Evolutionary conservation across 2,329 filamentous ascomycete species (phyloP), one percentile per base, ranked within the genome.

Genomic region (Curvularia spicifera): DNA sequence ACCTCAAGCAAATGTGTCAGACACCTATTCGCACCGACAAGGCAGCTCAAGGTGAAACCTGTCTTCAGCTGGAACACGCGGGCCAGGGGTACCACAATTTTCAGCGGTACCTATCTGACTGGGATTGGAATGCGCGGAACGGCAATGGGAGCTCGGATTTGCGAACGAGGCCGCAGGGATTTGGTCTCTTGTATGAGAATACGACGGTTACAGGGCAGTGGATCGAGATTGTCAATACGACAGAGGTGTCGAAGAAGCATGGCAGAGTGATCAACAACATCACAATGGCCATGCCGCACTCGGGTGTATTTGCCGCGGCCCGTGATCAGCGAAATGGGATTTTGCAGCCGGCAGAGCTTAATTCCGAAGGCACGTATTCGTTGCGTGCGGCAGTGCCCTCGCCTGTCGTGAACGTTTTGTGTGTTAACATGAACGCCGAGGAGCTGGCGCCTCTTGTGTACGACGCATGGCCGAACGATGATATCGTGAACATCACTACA

Each of bases 281-380:
- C 26, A 90, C 89, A 0, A 81, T 93, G 64, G 89, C 90, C 0
- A 89, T 93, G 83, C 91, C 91, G 0, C 91, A 95, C 66, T 81
- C 87, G 0, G 86, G 88, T 0, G 82, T 95, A 0, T 86, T 89
- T 33, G 76, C 80, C 12, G 90, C 91, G 0, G 87, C 89, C 0
- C 83, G 80, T 8, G 80, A 89, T 63, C 76, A 81, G 0, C 72
- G 77, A 8, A 94, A 94, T 67, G 73, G 78, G 0, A 91, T 95
- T 29, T 75, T 91, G 8, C 91, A 94, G 66, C 91, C 91, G 0
- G 74, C 75, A 50, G 79, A 83, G 24, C 71, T 83, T 2, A 78
- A 81, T 50, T 89, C 89, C 0, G 81, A 91, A 8, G 91, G 90
- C 10, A 84, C 88, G 47, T 93, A 92, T 72, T 80, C 80, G 3